Evolutionary conservation across 2,329 filamentous ascomycete genomes (phyloP).

Genomic region (Fusarium brachygibbosum): DNA sequence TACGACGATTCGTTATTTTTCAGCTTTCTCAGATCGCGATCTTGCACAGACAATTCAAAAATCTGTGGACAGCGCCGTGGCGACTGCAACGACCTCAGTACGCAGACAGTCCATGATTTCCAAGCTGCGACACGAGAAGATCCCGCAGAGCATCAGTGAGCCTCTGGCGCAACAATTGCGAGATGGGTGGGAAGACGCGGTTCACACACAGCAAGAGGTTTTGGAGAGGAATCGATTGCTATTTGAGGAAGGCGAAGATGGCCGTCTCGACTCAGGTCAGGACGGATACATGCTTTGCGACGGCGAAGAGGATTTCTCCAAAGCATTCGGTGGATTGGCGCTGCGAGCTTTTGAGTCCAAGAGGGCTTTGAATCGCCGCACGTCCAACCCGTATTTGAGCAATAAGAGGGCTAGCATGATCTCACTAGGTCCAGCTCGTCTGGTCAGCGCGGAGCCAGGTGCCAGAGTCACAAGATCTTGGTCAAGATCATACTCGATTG

Average conservation of each 20-base stretch:
- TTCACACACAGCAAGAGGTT: conserved; percentile 52
- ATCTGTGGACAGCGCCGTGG: conserved; percentile 51
- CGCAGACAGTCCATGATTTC: conserved; percentile 55
- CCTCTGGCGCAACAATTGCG: conserved; percentile 55
- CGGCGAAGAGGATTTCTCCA: conserved; percentile 50
- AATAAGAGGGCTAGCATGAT: conserved; percentile 45
- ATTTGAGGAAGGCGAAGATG: conserved; percentile 49
- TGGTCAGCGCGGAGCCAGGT: conserved; percentile 40
- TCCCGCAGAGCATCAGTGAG: conserved; percentile 48
- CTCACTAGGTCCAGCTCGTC: conserved; percentile 41
- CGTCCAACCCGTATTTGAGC: conserved; percentile 36
- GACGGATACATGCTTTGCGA: conserved; percentile 34
- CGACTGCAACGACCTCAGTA: conserved; percentile 44
- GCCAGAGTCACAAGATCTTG: conserved; percentile 38
- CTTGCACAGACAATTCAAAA: conserved; percentile 54
- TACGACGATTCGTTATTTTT: conserved; percentile 60
- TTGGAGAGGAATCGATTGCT: conserved; percentile 54
- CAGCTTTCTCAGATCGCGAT: conserved; percentile 57
- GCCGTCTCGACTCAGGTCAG: conserved; percentile 34
- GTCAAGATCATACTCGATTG: conserved; percentile 50
- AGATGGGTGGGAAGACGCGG: conserved; percentile 57
- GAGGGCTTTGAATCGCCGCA: conserved; percentile 42
- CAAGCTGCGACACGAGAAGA: conserved; percentile 53
- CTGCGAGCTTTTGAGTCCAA: conserved; percentile 50
- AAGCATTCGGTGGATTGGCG: conserved; percentile 57